A percentile compares a stretch with the other conserved stretches of the same genome.
Conservation (phyloP, 148 eudicot species). For the Chenopodium formosanum region DNA sequence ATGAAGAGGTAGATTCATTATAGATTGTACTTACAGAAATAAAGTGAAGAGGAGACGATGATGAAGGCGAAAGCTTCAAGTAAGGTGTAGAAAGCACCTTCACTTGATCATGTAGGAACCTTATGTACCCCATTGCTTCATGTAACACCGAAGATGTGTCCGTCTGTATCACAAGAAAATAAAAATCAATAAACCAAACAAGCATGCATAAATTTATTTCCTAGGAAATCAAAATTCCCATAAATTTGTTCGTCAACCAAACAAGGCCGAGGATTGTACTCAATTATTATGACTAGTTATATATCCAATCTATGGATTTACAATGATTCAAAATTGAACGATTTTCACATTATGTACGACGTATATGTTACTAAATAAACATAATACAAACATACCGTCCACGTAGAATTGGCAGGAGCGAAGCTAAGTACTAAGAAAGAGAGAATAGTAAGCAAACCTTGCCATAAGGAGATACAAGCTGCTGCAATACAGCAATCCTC, state of each 20-base stretch:
- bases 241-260: too few species aligned
- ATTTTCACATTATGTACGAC: too few species aligned
- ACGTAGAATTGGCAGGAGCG: background rate
- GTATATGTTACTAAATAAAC: background rate
- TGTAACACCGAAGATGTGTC: slow-evolving; percentile 47
- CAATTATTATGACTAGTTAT: background rate
- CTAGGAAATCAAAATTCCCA: too few species aligned
- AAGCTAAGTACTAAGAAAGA: background rate
- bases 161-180: slow-evolving; percentile 23
- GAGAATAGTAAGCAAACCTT: slow-evolving; percentile 26
- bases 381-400: background rate
- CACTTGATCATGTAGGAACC: slow-evolving; percentile 45
- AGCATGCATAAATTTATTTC: too few species aligned
- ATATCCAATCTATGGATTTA: background rate
- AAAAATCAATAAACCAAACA: background rate
- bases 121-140: slow-evolving; percentile 47
- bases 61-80: slow-evolving; percentile 21
- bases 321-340: background rate
- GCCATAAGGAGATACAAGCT: slow-evolving; percentile 45
- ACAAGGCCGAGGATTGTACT: background rate
- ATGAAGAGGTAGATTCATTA: background rate
- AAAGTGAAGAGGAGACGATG: slow-evolving; percentile 19
- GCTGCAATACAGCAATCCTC: slow-evolving; percentile 36
- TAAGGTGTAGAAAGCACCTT: slow-evolving; percentile 42
- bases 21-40: slow-evolving; percentile 13